Evolutionary conservation across 148 eudicot genomes (phyloP), one percentile per base, ranked within the genome.

Genomic region (Beta vulgaris): DNA sequence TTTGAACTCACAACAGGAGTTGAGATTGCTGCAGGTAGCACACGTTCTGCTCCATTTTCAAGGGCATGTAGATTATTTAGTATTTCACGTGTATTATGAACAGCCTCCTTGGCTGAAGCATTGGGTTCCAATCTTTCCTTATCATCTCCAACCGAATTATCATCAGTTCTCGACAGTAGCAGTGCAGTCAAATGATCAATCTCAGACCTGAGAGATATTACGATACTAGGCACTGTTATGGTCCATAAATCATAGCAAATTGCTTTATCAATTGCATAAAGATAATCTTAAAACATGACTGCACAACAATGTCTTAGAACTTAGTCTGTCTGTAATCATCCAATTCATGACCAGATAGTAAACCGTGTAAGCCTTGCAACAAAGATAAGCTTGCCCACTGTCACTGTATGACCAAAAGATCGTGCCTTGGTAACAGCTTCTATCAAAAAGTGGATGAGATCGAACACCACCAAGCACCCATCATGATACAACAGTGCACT

Each of bases 131-230:
- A 74, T 34, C 61, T 73, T 53, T 37, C 83, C 54, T 64, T 78
- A 72, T 54, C 86, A 78, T 35, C 65, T 40, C 40, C 84, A 80
- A 36, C 78, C 42, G 83, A 67, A 53, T 70, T 46, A 58, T 88
- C 93, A 55, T 42, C 72, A 51, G 85, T 86, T 78, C 87, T 85
- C 40, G 97, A 86, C 26, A 42, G 88, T 72, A 89, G 78, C 59
- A 93, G 75, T 37, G 76, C 84, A 58, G 91, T 89, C 76, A 91
- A 78, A 79, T 77, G 92, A 60, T 85, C 88, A 79, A 91, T 85
- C 81, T 93, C 88, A 43, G 90, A 86, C 83, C 98, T 93, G 90
- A 40, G 77, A 76, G 60, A 58, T 59, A 59, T 18, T 25, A 31
- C 11, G 11, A 58, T 16, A 26, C 60, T 53, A 72, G 23, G 18